These are phyloP conservation scores for Eimeria zaria DNA, from an alignment of 169 alveolate species.

Conservation along the genomic window DNA sequence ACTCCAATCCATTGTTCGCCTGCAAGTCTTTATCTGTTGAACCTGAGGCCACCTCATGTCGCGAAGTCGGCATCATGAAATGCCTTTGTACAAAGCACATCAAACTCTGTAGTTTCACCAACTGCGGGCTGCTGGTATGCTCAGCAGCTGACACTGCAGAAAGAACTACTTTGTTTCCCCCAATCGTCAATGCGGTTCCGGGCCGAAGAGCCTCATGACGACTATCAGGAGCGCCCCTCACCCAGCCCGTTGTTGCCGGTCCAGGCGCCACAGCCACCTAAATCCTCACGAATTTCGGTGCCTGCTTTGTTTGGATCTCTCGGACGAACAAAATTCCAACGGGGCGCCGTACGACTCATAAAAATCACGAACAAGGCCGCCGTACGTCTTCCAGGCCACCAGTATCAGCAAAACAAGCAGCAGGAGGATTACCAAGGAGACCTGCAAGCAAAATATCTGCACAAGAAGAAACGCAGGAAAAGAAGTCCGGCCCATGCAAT, in stretches of 20 bases:
- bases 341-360: constrained; percentile 73
- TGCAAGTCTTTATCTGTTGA: background rate
- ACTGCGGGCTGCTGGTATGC: background rate
- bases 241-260: background rate
- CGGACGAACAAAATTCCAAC: constrained; percentile 22
- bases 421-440: constrained; percentile 26
- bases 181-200: background rate
- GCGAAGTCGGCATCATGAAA: constrained; percentile 48
- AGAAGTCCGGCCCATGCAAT: background rate
- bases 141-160: background rate
- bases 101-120: background rate
- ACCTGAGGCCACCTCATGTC: constrained; percentile 16
- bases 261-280: background rate
- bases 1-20: background rate
- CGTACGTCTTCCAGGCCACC: constrained; percentile 70
- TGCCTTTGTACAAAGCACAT: background rate
- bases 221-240: background rate
- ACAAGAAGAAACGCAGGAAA: constrained; percentile 22
- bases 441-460: constrained; percentile 77
- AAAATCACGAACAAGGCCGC: constrained; percentile 64
- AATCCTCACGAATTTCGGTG: background rate
- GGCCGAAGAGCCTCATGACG: constrained; percentile 8
- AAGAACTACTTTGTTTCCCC: background rate
- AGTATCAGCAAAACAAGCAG: constrained; percentile 61
- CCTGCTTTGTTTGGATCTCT: background rate